Evolutionary conservation across 805 yeast genomes (phyloP), one percentile per base, ranked within the genome.

Genomic region (Kazachstania africana): DNA sequence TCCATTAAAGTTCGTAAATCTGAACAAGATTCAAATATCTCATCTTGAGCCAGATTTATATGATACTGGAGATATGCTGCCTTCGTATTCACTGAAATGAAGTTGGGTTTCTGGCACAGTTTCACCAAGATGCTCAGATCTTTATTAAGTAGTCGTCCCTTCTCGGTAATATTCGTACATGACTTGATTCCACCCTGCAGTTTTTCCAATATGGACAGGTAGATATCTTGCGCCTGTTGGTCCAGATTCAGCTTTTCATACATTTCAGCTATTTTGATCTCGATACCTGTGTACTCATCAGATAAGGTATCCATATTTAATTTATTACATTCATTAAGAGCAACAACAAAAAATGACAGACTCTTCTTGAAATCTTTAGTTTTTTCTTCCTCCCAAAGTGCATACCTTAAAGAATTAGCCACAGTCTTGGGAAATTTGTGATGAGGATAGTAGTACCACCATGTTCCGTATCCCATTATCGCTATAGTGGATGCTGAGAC

Each of bases 201-300:
- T 24, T 68, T 57, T 2, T 72, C 60, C 10, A 75, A 68, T 29
- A 80, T 61, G 38, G 76, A 82, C 34, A 69, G 62, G 56, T 80
- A 84, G 6, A 80, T 55, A 38, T 65, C 62, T 19, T 70, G 61
- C 1, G 94, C 91, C 29, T 75, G 78, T 8, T 68, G 66, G 14
- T 44, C 39, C 71, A 67, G 63, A n/a, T 63, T 65, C 44, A 83
- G 56, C 22, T 76, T 62, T 45, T 82, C 94, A 50, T 72, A 80
- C 83, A 83, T 77, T 48, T 84, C 94, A 8, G 77, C 93, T 20
- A 81, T 60, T 44, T 85, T 82, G 48, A 85, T 62, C 45, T 84
- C 91, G 32, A 85, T 71, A 0, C 95, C 96, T 0, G 95, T 84
- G 50, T 79, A 84, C 43, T 80, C 85, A 43, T 81, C 85, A 33